Percentiles rank a stretch among this genome's conserved stretches.
Evolutionary conservation across 257 asterid genomes (phyloP).

Genomic region (Plantago ovata): DNA sequence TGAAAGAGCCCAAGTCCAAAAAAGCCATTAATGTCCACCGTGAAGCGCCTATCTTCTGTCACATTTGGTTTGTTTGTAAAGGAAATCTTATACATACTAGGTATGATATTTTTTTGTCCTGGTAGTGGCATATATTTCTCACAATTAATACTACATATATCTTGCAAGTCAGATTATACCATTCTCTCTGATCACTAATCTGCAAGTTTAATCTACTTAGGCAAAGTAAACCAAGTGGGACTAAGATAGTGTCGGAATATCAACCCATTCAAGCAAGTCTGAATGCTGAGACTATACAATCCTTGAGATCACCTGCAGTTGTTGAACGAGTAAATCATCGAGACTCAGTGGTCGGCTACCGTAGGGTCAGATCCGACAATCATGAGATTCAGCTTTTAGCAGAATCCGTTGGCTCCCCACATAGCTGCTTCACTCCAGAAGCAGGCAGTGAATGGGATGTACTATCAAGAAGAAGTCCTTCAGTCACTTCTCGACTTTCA

Average conservation of each 20-base stretch:
- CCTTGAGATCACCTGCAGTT: conserved; percentile 35
- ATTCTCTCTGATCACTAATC: neutral
- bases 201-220: conserved; percentile 29
- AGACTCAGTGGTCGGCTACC: too few species aligned
- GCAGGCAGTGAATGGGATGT: conserved; percentile 43
- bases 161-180: neutral
- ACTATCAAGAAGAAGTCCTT: conserved; percentile 44
- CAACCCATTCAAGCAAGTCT: conserved; percentile 38
- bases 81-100: conserved; percentile 69
- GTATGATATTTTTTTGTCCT: conserved; percentile 28
- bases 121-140: neutral
- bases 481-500: conserved; percentile 51
- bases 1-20: conserved; percentile 69
- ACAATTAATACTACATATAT: neutral
- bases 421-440: conserved; percentile 26
- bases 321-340: too few species aligned
- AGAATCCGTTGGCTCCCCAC: too few species aligned
- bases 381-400: too few species aligned
- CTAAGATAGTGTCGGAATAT: conserved; percentile 28
- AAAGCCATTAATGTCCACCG: conserved; percentile 68
- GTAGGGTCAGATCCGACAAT: too few species aligned
- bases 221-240: conserved; percentile 29
- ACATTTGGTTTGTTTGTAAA: conserved; percentile 83
- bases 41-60: conserved; percentile 74
- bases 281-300: conserved; percentile 27